phyloP scores from a whole-genome alignment of 176 grass and related monocot species.

The Themeda triandra region DNA sequence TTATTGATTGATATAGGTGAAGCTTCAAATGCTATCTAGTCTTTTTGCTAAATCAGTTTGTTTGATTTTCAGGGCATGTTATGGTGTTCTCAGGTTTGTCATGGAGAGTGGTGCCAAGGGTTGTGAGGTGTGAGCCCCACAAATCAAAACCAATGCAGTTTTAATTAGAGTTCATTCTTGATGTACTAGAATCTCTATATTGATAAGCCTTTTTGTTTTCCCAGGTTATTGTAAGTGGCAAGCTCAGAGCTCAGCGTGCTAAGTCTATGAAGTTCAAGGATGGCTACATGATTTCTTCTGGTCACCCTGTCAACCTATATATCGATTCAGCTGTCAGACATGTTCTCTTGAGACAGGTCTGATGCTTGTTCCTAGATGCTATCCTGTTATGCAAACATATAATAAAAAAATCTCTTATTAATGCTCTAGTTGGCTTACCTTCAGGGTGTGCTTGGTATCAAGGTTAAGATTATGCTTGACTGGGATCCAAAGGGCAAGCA shows the following conservation, averaged over 20 bases:
- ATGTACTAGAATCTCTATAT: background rate
- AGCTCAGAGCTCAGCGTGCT: conserved; percentile 66
- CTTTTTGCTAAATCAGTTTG: background rate
- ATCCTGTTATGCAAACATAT: background rate
- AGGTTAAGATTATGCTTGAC: conserved; percentile 86
- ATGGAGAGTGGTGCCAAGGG: conserved; percentile 92
- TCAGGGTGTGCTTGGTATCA: conserved; percentile 80
- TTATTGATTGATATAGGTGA: background rate
- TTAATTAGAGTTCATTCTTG: background rate
- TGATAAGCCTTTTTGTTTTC: background rate
- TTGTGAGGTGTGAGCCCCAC: conserved; percentile 40
- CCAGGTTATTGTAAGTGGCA: conserved; percentile 80
- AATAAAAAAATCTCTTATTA: background rate
- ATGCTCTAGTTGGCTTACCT: background rate
- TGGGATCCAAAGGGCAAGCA: conserved; percentile 79
- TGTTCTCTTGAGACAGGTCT: conserved; percentile 77
- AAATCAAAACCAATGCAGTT: background rate
- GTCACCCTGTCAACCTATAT: conserved; percentile 70
- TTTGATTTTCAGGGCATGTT: conserved; percentile 57
- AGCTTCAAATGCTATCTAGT: background rate
- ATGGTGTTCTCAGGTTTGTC: conserved; percentile 83
- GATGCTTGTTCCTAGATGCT: background rate
- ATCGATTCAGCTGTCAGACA: conserved; percentile 75
- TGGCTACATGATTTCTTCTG: conserved; percentile 84
- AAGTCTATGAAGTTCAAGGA: conserved; percentile 96